phyloP scores from a whole-genome alignment of 2,329 filamentous ascomycete genomes.

The Xylaria sp. region DNA sequence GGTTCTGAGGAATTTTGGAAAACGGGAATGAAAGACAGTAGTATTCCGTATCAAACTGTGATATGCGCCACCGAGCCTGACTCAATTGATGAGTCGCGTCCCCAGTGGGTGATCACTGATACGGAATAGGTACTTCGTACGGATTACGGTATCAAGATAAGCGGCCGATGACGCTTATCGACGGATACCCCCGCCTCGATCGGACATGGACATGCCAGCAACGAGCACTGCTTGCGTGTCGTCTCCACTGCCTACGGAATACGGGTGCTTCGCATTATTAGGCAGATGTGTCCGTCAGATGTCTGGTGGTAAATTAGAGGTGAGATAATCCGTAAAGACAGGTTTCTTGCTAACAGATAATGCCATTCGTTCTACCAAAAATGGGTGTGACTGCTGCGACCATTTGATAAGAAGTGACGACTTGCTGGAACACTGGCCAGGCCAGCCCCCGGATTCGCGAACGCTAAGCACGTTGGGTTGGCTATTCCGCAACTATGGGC shows the following conservation, averaged over 20 bases:
- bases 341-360: conserved; percentile 13
- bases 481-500: background rate
- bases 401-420: conserved; percentile 6
- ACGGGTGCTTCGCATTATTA: background rate
- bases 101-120: too few species aligned
- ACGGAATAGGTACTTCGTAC: too few species aligned
- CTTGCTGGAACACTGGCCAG: background rate
- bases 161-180: conserved; percentile 20
- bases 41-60: too few species aligned
- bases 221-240: conserved; percentile 2
- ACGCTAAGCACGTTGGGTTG: conserved; percentile 1
- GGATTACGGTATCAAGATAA: too few species aligned
- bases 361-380: conserved; percentile 2
- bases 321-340: background rate
- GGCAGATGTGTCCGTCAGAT: too few species aligned
- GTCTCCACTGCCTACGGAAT: background rate
- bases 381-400: background rate
- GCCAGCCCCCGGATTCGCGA: background rate
- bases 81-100: too few species aligned
- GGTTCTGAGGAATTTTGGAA: too few species aligned
- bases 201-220: conserved; percentile 12
- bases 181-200: conserved; percentile 16
- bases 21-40: too few species aligned
- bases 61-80: too few species aligned
- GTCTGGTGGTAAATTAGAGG: too few species aligned